These are phyloP conservation scores for Acrodontium crateriforme DNA, from an alignment of 2,329 filamentous ascomycete genomes.

Conservation along the genomic window DNA sequence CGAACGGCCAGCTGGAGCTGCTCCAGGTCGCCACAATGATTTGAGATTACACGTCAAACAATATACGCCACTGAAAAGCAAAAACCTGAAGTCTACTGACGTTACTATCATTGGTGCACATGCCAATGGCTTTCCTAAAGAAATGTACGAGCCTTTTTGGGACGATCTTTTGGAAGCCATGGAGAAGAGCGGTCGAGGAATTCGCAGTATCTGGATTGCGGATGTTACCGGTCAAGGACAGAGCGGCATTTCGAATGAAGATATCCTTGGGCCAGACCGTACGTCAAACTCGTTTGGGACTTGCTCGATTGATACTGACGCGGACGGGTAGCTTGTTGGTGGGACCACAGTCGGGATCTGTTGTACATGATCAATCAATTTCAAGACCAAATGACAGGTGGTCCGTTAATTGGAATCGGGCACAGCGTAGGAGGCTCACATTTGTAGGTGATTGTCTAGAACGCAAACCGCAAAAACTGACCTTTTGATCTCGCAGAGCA, in stretches of 20 bases:
- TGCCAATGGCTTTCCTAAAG: constrained; percentile 6
- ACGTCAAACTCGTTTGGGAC: background rate
- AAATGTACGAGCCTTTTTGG: constrained; percentile 10
- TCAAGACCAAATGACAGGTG: constrained; percentile 58
- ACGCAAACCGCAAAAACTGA: no score
- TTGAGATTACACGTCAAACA: constrained; percentile 6
- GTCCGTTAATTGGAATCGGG: constrained; percentile 66
- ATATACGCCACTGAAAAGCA: constrained; percentile 4
- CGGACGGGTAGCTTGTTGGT: constrained; percentile 39
- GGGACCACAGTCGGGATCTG: constrained; percentile 69
- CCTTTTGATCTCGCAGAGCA: constrained; percentile 12
- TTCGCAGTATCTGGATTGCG: constrained; percentile 10
- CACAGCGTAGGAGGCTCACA: constrained; percentile 69
- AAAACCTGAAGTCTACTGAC: constrained; percentile 4
- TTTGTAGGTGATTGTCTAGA: constrained; percentile 21
- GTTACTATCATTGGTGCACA: constrained; percentile 7
- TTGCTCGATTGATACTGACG: background rate
- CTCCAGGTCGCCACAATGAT: background rate
- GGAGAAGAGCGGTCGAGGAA: background rate
- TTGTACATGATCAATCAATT: constrained; percentile 70
- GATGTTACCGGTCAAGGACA: constrained; percentile 6
- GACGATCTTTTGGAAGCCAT: constrained; percentile 1
- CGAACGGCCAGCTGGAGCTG: background rate
- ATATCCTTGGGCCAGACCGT: constrained; percentile 7
- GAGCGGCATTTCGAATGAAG: constrained; percentile 8